These are phyloP conservation scores for Chytriomyces hyalinus DNA, from an alignment of 192 early-diverging fungal genomes.

Conservation along the genomic window DNA sequence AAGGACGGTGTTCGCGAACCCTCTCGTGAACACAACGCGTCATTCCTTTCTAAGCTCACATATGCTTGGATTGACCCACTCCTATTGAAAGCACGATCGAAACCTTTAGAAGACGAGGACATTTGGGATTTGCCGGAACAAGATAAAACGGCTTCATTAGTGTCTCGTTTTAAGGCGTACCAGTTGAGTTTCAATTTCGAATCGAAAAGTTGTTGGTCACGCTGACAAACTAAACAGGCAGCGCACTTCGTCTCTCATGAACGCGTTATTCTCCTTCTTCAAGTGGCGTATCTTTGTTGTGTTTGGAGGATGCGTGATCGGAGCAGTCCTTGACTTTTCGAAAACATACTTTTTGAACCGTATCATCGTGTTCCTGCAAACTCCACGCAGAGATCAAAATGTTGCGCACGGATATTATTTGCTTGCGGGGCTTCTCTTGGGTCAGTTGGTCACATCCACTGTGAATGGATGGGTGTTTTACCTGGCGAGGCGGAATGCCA, in stretches of 20 bases:
- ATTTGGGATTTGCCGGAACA: slow-evolving; percentile 28
- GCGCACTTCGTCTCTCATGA: not conserved
- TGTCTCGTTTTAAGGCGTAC: slow-evolving; percentile 16
- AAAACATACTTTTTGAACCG: slow-evolving; percentile 31
- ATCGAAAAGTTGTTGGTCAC: too few relatives aligned
- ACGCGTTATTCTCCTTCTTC: slow-evolving; percentile 28
- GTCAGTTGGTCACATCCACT: slow-evolving; percentile 18
- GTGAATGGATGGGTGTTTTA: slow-evolving; percentile 29
- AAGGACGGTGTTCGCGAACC: slow-evolving; percentile 12
- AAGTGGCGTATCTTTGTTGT: slow-evolving; percentile 27
- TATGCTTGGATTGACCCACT: slow-evolving; percentile 35
- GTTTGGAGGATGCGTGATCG: slow-evolving; percentile 26
- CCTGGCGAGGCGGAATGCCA: slow-evolving; percentile 24
- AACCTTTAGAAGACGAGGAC: slow-evolving; percentile 37
- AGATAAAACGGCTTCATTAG: slow-evolving; percentile 18
- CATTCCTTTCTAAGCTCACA: slow-evolving; percentile 21
- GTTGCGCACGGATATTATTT: slow-evolving; percentile 5
- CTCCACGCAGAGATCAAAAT: slow-evolving; percentile 7
- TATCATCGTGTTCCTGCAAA: slow-evolving; percentile 31
- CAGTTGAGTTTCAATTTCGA: slow-evolving; percentile 21
- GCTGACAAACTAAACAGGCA: not conserved
- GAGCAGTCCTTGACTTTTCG: slow-evolving; percentile 29
- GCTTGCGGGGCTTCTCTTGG: slow-evolving; percentile 20
- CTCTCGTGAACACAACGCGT: slow-evolving; percentile 6
- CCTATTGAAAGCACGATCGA: slow-evolving; percentile 17